Evolutionary conservation across 306 rosid species (phyloP).

Genomic region (Malus asiatica): DNA sequence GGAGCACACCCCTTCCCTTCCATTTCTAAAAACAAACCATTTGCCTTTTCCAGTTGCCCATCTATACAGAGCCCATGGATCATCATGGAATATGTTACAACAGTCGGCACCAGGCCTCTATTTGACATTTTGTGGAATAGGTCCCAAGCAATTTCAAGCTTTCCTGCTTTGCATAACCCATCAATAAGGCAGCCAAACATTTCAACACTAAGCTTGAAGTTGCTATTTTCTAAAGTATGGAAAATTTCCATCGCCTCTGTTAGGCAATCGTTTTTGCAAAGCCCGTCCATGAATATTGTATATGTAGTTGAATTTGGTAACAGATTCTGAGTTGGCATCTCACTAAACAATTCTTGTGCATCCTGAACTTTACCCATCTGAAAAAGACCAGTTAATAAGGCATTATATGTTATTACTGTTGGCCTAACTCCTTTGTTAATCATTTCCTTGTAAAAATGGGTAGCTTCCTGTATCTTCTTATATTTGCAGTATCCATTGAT

Average conservation of each 20-base stretch:
- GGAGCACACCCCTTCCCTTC: constrained; percentile 39
- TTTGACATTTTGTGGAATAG: constrained; percentile 17
- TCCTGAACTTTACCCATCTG: constrained; percentile 27
- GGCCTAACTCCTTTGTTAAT: constrained; percentile 28
- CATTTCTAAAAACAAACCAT: constrained; percentile 29
- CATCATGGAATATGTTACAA: constrained; percentile 30
- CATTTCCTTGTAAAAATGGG: constrained; percentile 22
- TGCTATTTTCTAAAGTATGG: constrained; percentile 14
- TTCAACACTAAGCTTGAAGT: constrained; percentile 8
- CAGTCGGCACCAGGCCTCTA: constrained; percentile 19
- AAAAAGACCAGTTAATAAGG: constrained; percentile 29
- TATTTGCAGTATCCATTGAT: constrained; percentile 30
- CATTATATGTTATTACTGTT: constrained; percentile 12
- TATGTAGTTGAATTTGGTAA: constrained; percentile 18
- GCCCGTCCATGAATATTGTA: constrained; percentile 24
- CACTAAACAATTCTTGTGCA: constrained; percentile 23
- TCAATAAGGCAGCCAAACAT: constrained; percentile 17
- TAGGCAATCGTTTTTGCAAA: constrained; percentile 31
- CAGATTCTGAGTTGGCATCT: constrained; percentile 26
- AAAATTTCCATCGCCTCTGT: constrained; percentile 34
- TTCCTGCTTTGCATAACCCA: constrained; percentile 27
- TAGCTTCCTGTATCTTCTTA: constrained; percentile 30
- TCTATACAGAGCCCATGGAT: constrained; percentile 37
- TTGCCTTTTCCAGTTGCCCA: constrained; percentile 33
- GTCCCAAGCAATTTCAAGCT: constrained; percentile 30